phyloP scores from a whole-genome alignment of 1,139 yeast genomes.

The Yamadazyma atlantica region DNA sequence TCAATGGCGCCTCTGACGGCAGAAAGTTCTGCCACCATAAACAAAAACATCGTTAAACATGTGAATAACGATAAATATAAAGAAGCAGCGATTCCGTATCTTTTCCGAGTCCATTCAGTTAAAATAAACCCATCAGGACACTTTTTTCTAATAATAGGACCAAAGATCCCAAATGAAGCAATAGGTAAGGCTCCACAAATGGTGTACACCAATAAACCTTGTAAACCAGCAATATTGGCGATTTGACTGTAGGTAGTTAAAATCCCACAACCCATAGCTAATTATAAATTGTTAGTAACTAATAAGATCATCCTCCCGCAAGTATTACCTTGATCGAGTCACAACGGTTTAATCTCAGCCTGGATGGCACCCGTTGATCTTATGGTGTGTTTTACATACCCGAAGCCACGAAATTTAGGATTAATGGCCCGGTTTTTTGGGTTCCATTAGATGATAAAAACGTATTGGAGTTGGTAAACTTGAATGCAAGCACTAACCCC shows the following conservation, averaged over 20 bases:
- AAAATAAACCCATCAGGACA: slow-evolving; percentile 91
- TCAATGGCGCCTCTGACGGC: slow-evolving; percentile 76
- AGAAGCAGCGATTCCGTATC: slow-evolving; percentile 74
- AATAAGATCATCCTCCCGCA: slow-evolving; percentile 71
- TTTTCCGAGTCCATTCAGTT: slow-evolving; percentile 90
- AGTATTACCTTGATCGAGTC: slow-evolving; percentile 88
- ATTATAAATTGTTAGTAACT: slow-evolving; percentile 18
- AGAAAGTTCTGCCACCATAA: slow-evolving; percentile 84
- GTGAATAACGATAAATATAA: slow-evolving; percentile 80
- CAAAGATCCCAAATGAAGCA: slow-evolving; percentile 74
- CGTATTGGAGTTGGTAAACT: slow-evolving; percentile 45
- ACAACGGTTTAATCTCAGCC: slow-evolving; percentile 78
- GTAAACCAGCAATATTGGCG: slow-evolving; percentile 83
- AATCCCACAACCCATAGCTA: slow-evolving; percentile 91
- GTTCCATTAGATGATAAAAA: slow-evolving; percentile 80
- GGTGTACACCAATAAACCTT: slow-evolving; percentile 82
- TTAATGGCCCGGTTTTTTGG: slow-evolving; percentile 75
- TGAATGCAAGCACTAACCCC: slow-evolving; percentile 60
- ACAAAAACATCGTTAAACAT: slow-evolving; percentile 79
- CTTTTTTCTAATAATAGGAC: slow-evolving; percentile 73
- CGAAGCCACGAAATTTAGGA: slow-evolving; percentile 84
- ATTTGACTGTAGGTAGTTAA: slow-evolving; percentile 83
- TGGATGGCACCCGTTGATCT: slow-evolving; percentile 52
- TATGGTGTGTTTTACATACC: slow-evolving; percentile 52
- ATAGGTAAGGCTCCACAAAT: slow-evolving; percentile 84